A percentile compares a stretch with the other conserved stretches of the same genome.
phyloP scores from a whole-genome alignment of 2,329 filamentous ascomycete species.

The Hyphodiscus sp. region DNA sequence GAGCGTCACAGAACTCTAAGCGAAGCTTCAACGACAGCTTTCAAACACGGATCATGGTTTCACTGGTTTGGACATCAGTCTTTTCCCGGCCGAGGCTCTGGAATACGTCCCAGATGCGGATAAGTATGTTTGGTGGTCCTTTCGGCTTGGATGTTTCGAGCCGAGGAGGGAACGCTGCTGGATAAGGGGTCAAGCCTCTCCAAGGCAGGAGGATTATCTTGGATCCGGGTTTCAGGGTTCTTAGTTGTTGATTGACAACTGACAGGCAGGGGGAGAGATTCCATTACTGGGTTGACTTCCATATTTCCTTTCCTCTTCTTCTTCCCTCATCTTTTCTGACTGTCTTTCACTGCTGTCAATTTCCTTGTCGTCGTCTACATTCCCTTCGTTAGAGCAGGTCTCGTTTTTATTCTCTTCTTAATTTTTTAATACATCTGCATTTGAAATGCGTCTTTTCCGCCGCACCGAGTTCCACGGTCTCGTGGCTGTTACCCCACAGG shows the following conservation, averaged over 20 bases:
- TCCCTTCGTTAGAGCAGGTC: background rate
- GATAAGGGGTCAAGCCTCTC: background rate
- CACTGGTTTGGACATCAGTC: background rate
- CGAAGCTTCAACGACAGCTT: background rate
- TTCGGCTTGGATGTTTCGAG: background rate
- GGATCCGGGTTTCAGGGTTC: background rate
- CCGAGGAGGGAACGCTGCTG: background rate
- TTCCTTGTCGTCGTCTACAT: background rate
- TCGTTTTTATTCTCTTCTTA: background rate
- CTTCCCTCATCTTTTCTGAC: background rate
- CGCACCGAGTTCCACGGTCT: background rate
- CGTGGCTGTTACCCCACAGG: background rate
- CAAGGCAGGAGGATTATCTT: background rate
- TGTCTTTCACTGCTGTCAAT: background rate
- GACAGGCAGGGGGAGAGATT: background rate
- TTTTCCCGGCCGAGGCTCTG: background rate
- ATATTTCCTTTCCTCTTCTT: background rate
- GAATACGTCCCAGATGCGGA: background rate
- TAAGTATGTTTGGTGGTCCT: background rate
- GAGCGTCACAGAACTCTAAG: background rate
- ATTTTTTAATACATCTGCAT: background rate
- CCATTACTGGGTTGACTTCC: background rate
- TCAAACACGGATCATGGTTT: background rate
- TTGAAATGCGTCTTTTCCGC: background rate
- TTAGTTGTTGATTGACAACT: background rate